Evolutionary conservation across 345 rosid genomes (phyloP).

Genomic region (Viola odorata): DNA sequence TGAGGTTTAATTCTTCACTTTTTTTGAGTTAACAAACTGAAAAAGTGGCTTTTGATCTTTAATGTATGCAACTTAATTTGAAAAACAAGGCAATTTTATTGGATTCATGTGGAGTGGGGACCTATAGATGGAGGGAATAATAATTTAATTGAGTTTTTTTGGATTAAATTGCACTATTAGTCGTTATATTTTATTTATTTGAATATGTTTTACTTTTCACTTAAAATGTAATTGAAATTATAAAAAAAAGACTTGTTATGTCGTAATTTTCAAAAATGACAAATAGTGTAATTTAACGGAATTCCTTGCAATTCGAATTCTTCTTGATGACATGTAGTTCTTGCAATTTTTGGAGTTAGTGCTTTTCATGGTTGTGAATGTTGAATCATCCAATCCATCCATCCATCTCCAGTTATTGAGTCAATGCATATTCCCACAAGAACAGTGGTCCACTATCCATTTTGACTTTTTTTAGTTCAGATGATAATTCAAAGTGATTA

Average conservation of each 20-base stretch:
- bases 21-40: conserved; percentile 33
- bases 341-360: neutral
- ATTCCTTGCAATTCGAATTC: too few relatives aligned
- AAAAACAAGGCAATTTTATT: conserved; percentile 15
- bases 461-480: conserved; percentile 1
- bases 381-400: neutral
- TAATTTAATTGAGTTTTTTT: too few relatives aligned
- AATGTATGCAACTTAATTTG: neutral
- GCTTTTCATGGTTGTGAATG: neutral
- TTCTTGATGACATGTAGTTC: neutral
- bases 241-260: too few relatives aligned
- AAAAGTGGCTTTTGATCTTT: conserved; percentile 9
- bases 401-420: neutral
- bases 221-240: too few relatives aligned
- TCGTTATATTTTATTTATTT: too few relatives aligned
- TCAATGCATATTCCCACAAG: neutral
- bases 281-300: too few relatives aligned
- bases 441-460: conserved; percentile 11
- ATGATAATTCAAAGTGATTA: neutral
- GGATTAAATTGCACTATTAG: neutral
- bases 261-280: too few relatives aligned
- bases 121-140: conserved; percentile 6
- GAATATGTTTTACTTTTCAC: too few relatives aligned
- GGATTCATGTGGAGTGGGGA: conserved; percentile 44
- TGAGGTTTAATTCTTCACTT: conserved; percentile 6